Base-by-base conservation (phyloP, 2,329 filamentous ascomycete genomes). In the Aspergillus neotritici region DNA sequence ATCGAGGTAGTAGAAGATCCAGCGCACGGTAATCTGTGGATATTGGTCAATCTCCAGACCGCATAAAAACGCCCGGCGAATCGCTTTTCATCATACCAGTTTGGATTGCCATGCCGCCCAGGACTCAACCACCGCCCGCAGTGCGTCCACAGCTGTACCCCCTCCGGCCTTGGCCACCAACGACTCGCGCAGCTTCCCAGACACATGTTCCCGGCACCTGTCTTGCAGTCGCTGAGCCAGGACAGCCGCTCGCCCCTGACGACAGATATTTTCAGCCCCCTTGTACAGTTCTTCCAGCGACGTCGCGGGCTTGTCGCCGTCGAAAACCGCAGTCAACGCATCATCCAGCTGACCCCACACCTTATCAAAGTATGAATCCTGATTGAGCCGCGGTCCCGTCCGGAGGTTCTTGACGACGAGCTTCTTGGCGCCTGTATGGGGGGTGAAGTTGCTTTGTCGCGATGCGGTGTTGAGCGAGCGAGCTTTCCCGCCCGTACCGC, bases 381-480 rank as follows among this genome's bases (percentile, higher is more conserved):
- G 78, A 55, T 88, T 80, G 42, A 78, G 73, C 45, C 77, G 75
- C n/a, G 77, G 69, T 13, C 75, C 75, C 1, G 78, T 76, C 46
- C 84, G 82, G 51, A 96, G 77, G 63, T 96, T 97, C 77, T 95
- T 95, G 57, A 98, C 87, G n/a, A 91, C 79, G 35, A 98, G 78
- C 67, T 85, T 90, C 73, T 85, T 90, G 14, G 87, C 83, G 28
- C 88, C 89, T 9, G 77, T 74, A 57, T 87, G 81, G 10, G 87
- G 83, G 54, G 84, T 86, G 60, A 90, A 87, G 39, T 72, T 71
- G 41, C 63, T 65, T 37, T 65, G 63, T 14, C 62, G 65, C 31
- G 60, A 50, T 7, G 59, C 43, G 55, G 56, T 40, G 58, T 69
- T 58, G 53, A 67, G 51, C 3, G 55, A 31, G 16, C 51, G 50